A percentile compares a stretch with the other conserved stretches of the same genome.
phyloP scores from a whole-genome alignment of 495 filamentous ascomycete genomes.

The Trichodelitschia bisporula region DNA sequence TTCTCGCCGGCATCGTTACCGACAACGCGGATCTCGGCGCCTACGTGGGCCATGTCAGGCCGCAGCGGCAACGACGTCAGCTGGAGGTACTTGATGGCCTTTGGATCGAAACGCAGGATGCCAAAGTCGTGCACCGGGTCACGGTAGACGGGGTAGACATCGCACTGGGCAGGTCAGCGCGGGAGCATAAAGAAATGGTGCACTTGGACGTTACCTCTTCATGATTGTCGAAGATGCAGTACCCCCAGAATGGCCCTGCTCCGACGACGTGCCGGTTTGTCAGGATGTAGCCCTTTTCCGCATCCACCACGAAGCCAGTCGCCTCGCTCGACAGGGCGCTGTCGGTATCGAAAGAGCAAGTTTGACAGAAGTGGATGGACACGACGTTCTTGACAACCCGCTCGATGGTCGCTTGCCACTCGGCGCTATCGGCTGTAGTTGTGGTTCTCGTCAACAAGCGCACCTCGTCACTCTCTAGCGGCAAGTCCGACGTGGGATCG shows the following conservation, averaged over 20 bases:
- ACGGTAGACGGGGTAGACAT: conserved; percentile 92
- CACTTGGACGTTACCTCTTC: conserved; percentile 49
- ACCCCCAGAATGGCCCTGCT: conserved; percentile 90
- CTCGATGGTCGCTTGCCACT: conserved; percentile 95
- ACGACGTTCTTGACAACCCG: conserved; percentile 80
- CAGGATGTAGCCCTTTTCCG: conserved; percentile 50
- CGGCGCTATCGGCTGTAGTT: conserved; percentile 52
- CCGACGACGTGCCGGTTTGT: conserved; percentile 59
- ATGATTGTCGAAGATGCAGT: conserved; percentile 95
- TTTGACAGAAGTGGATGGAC: conserved; percentile 96
- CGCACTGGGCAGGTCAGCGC: conserved; percentile 44
- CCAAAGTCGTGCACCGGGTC: conserved; percentile 98
- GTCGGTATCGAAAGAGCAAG: conserved; percentile 93
- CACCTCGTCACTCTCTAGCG: conserved; percentile 1
- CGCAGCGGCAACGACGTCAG: conserved; percentile 54
- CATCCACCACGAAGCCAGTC: conserved; percentile 94
- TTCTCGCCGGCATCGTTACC: conserved; percentile 98
- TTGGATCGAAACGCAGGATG: conserved; percentile 84
- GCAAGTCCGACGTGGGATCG: neutral
- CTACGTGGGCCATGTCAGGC: conserved; percentile 59
- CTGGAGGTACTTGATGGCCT: conserved; percentile 88
- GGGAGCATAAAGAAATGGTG: no score
- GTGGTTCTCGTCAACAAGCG: conserved; percentile 3
- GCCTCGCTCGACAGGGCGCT: conserved; percentile 81
- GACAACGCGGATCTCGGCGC: conserved; percentile 83